Percentiles rank a stretch among this genome's conserved stretches.
Evolutionary conservation across 2,329 filamentous ascomycete genomes (phyloP).

Genomic region (Cytospora schulzeri): DNA sequence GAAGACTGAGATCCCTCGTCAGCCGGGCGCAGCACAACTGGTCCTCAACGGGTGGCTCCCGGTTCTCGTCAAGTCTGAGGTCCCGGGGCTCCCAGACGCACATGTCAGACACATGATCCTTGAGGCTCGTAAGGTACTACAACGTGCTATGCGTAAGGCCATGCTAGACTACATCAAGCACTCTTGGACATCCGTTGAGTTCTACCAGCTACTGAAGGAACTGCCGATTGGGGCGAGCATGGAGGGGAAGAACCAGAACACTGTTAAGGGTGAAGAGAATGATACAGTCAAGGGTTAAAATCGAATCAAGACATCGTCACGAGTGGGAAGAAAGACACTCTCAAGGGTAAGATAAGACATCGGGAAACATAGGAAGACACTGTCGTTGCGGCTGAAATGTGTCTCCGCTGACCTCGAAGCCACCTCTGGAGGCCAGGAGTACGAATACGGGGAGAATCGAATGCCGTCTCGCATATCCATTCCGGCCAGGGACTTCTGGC

Average conservation of each 20-base stretch:
- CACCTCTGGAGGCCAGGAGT: background rate
- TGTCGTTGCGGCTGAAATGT: background rate
- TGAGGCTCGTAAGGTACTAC: constrained; percentile 3
- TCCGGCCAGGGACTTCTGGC: background rate
- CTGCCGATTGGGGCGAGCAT: constrained; percentile 9
- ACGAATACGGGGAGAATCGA: background rate
- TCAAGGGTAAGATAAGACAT: background rate
- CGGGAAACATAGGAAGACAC: background rate
- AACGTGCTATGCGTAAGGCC: constrained; percentile 11
- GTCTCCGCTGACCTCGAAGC: background rate
- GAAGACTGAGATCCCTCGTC: background rate
- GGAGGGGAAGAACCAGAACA: background rate
- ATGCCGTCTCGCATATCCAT: background rate
- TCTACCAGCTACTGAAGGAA: constrained; percentile 4
- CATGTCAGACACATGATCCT: constrained; percentile 12
- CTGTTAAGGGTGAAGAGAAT: background rate
- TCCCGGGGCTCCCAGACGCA: background rate
- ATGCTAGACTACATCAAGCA: constrained; percentile 12
- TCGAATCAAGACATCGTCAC: background rate
- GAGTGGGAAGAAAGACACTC: background rate
- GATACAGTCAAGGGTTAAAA: background rate
- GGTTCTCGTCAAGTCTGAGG: constrained; percentile 18
- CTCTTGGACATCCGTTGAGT: background rate
- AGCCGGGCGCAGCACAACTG: background rate
- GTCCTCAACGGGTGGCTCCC: constrained; percentile 21